Conservation (phyloP, 1,139 yeast species). For the Schwanniomyces etchellsii region DNA sequence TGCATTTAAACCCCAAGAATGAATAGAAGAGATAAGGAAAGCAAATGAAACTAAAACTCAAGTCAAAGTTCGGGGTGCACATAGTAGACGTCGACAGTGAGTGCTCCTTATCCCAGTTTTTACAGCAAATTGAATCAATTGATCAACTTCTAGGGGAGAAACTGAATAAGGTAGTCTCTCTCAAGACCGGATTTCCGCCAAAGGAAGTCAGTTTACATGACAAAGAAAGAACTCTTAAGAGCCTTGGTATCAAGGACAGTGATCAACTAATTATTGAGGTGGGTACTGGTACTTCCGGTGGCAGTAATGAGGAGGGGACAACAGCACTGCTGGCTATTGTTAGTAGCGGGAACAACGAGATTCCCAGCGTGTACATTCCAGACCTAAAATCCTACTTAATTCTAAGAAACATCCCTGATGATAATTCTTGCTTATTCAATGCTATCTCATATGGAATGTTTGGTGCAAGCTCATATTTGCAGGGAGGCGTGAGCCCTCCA, state of each 20-base stretch:
- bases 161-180: constrained; percentile 9
- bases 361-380: constrained; percentile 22
- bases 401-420: constrained; percentile 66
- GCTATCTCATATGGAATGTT: constrained; percentile 55
- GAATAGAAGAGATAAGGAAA: too few species aligned
- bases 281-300: not conserved
- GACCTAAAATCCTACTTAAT: constrained; percentile 25
- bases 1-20: too few species aligned
- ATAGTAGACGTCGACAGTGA: constrained; percentile 12
- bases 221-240: constrained; percentile 17
- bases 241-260: constrained; percentile 48
- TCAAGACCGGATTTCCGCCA: constrained; percentile 63
- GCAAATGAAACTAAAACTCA: constrained; percentile 21
- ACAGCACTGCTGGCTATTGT: constrained; percentile 3
- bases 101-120: constrained; percentile 11
- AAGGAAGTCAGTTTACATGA: constrained; percentile 28
- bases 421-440: constrained; percentile 75
- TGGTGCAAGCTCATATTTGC: constrained; percentile 14
- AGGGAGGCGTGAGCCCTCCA: constrained; percentile 20
- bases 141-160: constrained; percentile 11
- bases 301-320: constrained; percentile 4
- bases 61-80: constrained; percentile 13
- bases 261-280: constrained; percentile 47
- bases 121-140: constrained; percentile 9
- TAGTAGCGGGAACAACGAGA: constrained; percentile 10